Conservation (phyloP, 164 flowering plant genomes). For the Vitis labrusca region DNA sequence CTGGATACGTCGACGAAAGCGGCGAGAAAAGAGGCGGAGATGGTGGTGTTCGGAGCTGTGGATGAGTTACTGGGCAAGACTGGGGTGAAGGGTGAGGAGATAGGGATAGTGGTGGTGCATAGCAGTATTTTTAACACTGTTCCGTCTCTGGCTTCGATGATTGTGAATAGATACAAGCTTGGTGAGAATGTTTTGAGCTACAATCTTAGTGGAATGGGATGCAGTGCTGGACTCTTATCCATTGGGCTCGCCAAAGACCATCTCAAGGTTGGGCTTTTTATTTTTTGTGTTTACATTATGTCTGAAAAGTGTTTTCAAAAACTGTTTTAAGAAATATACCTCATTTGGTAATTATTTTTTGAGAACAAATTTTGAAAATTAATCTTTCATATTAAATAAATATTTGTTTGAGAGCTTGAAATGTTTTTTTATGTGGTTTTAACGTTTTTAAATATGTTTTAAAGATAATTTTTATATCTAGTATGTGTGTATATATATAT, state of each 20-base stretch:
- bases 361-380: no score
- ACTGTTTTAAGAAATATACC: no score
- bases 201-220: constrained; percentile 48
- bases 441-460: no score
- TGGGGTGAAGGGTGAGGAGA: constrained; percentile 21
- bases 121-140: constrained; percentile 28
- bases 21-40: constrained; percentile 30
- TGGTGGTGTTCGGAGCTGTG: constrained; percentile 39
- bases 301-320: not conserved
- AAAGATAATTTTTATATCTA: no score
- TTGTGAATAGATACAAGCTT: constrained; percentile 39
- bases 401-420: no score
- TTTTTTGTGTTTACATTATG: not conserved
- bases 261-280: constrained; percentile 24
- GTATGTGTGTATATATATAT: no score
- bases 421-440: no score
- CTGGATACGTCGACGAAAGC: constrained; percentile 22
- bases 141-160: constrained; percentile 37
- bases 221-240: constrained; percentile 35
- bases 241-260: constrained; percentile 41
- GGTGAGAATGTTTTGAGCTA: constrained; percentile 23
- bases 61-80: constrained; percentile 34
- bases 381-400: no score
- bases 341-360: no score
- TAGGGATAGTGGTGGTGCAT: constrained; percentile 38